A percentile compares a stretch with the other conserved stretches of the same genome.
These are phyloP conservation scores for Dryas alaskensis DNA, from an alignment of 306 rosid genomes.

Conservation along the genomic window DNA sequence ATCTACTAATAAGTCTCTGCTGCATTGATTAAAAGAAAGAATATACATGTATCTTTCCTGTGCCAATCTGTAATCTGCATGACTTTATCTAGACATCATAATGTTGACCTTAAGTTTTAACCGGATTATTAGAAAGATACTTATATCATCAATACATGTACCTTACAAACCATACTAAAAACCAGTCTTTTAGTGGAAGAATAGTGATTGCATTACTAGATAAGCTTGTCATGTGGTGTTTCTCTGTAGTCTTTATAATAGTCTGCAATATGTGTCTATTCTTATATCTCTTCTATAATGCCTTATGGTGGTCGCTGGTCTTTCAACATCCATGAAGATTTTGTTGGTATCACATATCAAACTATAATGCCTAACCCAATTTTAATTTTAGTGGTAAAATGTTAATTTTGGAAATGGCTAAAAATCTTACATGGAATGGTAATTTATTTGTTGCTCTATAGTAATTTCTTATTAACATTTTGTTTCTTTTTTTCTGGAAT, in stretches of 20 bases:
- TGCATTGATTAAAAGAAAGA: no score
- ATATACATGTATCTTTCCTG: no score
- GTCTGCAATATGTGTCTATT: background rate
- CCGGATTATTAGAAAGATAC: no score
- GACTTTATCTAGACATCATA: no score
- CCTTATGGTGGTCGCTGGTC: background rate
- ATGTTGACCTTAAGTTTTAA: no score
- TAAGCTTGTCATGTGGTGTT: background rate
- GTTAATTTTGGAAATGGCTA: no score
- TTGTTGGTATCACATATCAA: background rate
- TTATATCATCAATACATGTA: no score
- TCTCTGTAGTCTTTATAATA: background rate
- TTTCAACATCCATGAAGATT: background rate
- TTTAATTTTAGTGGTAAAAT: background rate
- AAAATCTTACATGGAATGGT: background rate
- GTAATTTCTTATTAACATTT: background rate
- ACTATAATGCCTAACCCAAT: background rate
- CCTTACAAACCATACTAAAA: no score
- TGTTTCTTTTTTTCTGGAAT: background rate
- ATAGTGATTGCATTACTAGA: background rate
- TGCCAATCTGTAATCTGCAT: no score
- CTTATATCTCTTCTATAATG: background rate
- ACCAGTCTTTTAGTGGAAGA: background rate
- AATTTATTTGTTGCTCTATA: no score
- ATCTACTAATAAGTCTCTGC: no score